Evolutionary conservation across 805 yeast genomes (phyloP).

Genomic region (Pichia nanzhaoensis): DNA sequence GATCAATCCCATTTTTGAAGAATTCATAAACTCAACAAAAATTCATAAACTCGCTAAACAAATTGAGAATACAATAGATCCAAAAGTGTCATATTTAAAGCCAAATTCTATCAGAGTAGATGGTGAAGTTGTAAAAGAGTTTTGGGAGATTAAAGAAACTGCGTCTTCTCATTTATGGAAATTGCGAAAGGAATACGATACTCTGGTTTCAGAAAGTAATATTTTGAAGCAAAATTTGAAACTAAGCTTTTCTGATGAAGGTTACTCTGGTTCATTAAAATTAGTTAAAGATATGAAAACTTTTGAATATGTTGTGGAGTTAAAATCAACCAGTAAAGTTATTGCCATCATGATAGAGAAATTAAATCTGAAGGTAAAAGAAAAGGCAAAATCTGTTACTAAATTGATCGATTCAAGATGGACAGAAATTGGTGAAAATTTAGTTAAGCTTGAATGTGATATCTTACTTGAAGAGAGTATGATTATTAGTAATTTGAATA

Average conservation of each 20-base stretch:
- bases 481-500: slow-evolving; percentile 44
- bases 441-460: slow-evolving; percentile 38
- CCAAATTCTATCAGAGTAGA: slow-evolving; percentile 19
- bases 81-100: slow-evolving; percentile 16
- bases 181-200: slow-evolving; percentile 20
- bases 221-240: slow-evolving; percentile 10
- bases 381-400: slow-evolving; percentile 23
- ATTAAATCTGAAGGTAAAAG: slow-evolving; percentile 15
- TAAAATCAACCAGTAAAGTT: slow-evolving; percentile 23
- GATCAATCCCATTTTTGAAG: slow-evolving; percentile 19
- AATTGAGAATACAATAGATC: slow-evolving; percentile 24
- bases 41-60: slow-evolving; percentile 22
- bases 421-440: slow-evolving; percentile 42
- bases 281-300: slow-evolving; percentile 24
- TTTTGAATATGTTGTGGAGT: slow-evolving; percentile 23
- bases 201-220: slow-evolving; percentile 12
- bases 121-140: slow-evolving; percentile 19
- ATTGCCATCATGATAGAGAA: slow-evolving; percentile 16
- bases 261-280: slow-evolving; percentile 22
- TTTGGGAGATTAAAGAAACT: slow-evolving; percentile 23
- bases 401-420: slow-evolving; percentile 42
- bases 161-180: slow-evolving; percentile 18
- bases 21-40: slow-evolving; percentile 12
- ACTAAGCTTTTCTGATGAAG: slow-evolving; percentile 12
- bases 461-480: slow-evolving; percentile 50